Conservation (phyloP, 768 basidiomycete genomes). For the Hemileccinum impolitum region DNA sequence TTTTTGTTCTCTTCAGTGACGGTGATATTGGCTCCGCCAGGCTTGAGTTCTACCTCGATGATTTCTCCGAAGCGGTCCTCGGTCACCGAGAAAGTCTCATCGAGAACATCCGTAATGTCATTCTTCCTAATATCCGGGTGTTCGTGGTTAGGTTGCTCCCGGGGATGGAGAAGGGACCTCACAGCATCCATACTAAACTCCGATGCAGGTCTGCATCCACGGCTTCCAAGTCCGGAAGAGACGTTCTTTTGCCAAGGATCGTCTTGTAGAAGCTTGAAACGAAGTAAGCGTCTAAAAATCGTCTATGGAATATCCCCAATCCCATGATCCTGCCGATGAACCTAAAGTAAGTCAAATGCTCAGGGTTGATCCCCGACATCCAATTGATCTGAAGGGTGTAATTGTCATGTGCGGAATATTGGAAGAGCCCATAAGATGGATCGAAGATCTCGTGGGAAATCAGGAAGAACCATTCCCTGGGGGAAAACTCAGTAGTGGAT, state of each 20-base stretch:
- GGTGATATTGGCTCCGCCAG: conserved; percentile 53
- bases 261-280: conserved; percentile 81
- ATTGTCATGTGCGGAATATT: conserved; percentile 77
- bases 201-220: conserved; percentile 67
- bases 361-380: conserved; percentile 70
- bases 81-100: conserved; percentile 68
- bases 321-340: conserved; percentile 76
- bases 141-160: neutral
- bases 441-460: conserved; percentile 82
- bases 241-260: conserved; percentile 59
- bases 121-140: conserved; percentile 49
- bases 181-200: conserved; percentile 75
- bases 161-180: conserved; percentile 27
- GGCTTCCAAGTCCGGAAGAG: conserved; percentile 63
- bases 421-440: conserved; percentile 77
- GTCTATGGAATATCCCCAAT: conserved; percentile 72
- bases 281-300: conserved; percentile 78
- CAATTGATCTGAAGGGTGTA: conserved; percentile 81
- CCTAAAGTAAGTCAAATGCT: conserved; percentile 77
- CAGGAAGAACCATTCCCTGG: conserved; percentile 84
- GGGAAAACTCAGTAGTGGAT: conserved; percentile 1
- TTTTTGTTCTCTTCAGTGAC: conserved; percentile 78
- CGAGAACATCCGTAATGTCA: conserved; percentile 70
- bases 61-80: conserved; percentile 77
- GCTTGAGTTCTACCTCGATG: conserved; percentile 62